Conservation (phyloP, 2,329 filamentous ascomycete species). For the Fusarium sambucinum region DNA sequence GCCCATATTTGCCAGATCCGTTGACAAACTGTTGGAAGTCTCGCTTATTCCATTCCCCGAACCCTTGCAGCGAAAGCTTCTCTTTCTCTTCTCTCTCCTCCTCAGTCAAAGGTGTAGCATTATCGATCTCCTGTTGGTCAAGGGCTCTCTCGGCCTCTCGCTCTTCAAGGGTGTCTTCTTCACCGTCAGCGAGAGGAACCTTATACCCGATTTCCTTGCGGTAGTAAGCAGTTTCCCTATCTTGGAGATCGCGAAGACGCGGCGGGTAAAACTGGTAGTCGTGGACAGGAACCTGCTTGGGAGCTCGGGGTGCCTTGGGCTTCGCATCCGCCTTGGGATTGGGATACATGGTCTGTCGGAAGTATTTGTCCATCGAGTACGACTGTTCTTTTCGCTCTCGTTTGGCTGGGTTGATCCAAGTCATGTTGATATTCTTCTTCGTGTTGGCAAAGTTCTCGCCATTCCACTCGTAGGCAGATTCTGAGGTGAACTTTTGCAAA, state of each 20-base stretch:
- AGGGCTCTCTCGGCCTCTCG: conserved; percentile 88
- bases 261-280: conserved; percentile 98
- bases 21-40: conserved; percentile 99
- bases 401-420: conserved; percentile 98
- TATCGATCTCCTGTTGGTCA: conserved; percentile 93
- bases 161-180: conserved; percentile 86
- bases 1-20: conserved; percentile 91
- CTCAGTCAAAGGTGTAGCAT: conserved; percentile 87
- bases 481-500: conserved; percentile 95
- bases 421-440: conserved; percentile 92
- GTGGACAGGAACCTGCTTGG: conserved; percentile 90
- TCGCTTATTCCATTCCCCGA: conserved; percentile 93
- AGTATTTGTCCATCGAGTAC: conserved; percentile 99
- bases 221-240: conserved; percentile 95
- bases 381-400: conserved; percentile 98
- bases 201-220: conserved; percentile 98
- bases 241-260: conserved; percentile 86
- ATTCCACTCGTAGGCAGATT: conserved; percentile 99
- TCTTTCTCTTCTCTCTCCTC: conserved; percentile 91
- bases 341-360: conserved; percentile 85
- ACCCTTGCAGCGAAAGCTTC: conserved; percentile 83
- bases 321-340: conserved; percentile 89
- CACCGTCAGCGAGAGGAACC: conserved; percentile 86
- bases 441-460: conserved; percentile 93
- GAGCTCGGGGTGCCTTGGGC: conserved; percentile 93